These are phyloP conservation scores for Hypoxylon sp. DNA, from an alignment of 2,329 filamentous ascomycete genomes.

Conservation along the genomic window DNA sequence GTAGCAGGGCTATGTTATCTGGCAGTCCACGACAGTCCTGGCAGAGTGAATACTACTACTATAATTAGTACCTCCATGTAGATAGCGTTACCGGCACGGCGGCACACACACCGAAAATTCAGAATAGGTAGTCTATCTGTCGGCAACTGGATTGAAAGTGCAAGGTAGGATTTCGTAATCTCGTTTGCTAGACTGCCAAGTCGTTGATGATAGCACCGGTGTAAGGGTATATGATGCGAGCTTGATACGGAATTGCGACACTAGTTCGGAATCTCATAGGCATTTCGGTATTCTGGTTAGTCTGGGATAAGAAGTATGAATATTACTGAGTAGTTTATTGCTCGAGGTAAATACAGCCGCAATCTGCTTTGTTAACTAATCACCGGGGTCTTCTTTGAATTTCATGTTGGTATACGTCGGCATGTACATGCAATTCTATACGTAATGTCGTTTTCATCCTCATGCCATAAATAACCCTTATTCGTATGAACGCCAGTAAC, in stretches of 20 bases:
- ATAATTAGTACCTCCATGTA: background rate
- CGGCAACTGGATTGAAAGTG: conserved; percentile 9
- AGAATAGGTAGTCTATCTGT: conserved; percentile 1
- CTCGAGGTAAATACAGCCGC: background rate
- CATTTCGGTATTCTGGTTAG: background rate
- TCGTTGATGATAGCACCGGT: conserved; percentile 32
- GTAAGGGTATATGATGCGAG: conserved; percentile 33
- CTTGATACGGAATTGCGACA: conserved; percentile 2
- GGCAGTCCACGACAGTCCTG: background rate
- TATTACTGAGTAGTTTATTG: background rate
- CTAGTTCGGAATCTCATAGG: conserved; percentile 18
- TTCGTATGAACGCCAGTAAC: conserved; percentile 31
- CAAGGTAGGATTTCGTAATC: conserved; percentile 36
- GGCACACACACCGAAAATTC: conserved; percentile 25
- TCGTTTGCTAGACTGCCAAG: conserved; percentile 36
- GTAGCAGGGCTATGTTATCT: background rate
- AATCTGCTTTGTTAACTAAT: background rate
- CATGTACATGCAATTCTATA: conserved; percentile 29
- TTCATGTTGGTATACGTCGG: conserved; percentile 4
- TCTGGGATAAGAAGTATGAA: background rate
- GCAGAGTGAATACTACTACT: conserved; percentile 5
- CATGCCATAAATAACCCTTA: conserved; percentile 21
- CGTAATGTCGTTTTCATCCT: conserved; percentile 26
- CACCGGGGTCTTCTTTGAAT: background rate
- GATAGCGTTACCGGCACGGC: conserved; percentile 18